Evolutionary conservation across 2,329 filamentous ascomycete species (phyloP), one percentile per base, ranked within the genome.

Genomic region (Cladophialophora bantiana): DNA sequence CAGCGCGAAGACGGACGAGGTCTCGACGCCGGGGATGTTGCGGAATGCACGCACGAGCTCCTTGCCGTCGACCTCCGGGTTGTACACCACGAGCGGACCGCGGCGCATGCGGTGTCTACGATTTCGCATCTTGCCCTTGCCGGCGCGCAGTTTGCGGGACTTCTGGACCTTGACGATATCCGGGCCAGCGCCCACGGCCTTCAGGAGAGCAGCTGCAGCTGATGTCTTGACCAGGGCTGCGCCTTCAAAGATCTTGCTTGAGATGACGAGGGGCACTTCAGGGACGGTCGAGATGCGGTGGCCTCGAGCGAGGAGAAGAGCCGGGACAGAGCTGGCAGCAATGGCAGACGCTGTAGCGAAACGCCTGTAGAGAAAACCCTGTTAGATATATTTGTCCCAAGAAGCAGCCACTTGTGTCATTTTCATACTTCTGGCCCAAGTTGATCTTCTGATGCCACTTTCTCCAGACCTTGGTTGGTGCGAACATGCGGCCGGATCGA

Each of bases 361-460:
- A 79, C 95, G 95, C 88, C 91, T 93, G 74, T 18, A 54, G 40
- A 36, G 55, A 71, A 64, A 20, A 20, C n/a, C 15, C 71, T 55
- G 62, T 70, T 62, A 66, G 63, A 40, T 7, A 15, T 31, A 9
- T 15, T 67, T 72, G 59, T 62, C 36, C 62, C 69, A 76, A 15
- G 31, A 36, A 50, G 45, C 12, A 57, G 57, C 45, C 54, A 52
- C 31, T 18, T 53, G 50, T 48, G 31, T 9, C 4, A 12, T 3
- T 50, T 18, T 18, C 88, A 83, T 82, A 93, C 92, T 95, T 97
- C 89, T 99, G 95, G 84, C 91, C 91, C 84, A 96, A 89, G 89
- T 96, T 97, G 89, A 99, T 89, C 93, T 98, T 98, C 88, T 97
- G 89, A 89, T 99, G 95, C 96, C 95, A 99, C 88, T 97, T 97